Evolutionary conservation across 2,329 filamentous ascomycete genomes (phyloP).

Genomic region (Neoascochyta sp.): DNA sequence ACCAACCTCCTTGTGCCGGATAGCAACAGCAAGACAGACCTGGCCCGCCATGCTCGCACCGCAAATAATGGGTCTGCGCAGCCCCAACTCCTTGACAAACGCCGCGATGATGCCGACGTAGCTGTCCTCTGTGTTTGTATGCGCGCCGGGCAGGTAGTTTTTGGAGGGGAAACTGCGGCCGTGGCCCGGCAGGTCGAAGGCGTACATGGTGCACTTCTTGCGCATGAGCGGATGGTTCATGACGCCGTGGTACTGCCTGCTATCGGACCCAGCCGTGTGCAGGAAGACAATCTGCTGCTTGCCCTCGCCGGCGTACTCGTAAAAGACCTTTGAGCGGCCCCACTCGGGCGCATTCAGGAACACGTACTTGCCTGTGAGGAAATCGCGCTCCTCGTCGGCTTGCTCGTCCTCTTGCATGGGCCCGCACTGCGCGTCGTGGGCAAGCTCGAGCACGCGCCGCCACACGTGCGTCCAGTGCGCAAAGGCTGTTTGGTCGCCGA

Average conservation of each 20-base stretch:
- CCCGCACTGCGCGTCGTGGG: constrained; percentile 48
- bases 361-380: constrained; percentile 47
- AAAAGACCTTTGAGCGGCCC: constrained; percentile 50
- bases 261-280: constrained; percentile 48
- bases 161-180: constrained; percentile 48
- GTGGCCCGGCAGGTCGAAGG: constrained; percentile 51
- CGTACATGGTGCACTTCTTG: constrained; percentile 49
- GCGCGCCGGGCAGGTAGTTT: constrained; percentile 42
- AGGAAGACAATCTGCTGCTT: constrained; percentile 46
- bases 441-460: constrained; percentile 48
- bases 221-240: constrained; percentile 49
- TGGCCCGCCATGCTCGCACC: constrained; percentile 52
- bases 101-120: constrained; percentile 47
- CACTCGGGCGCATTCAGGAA: constrained; percentile 47
- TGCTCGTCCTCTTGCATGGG: constrained; percentile 43
- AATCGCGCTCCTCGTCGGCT: constrained; percentile 38
- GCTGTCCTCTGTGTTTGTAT: constrained; percentile 48
- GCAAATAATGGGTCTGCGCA: constrained; percentile 49
- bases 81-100: constrained; percentile 43
- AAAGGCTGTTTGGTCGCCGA: constrained; percentile 47
- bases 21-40: constrained; percentile 48
- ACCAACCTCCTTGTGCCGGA: constrained; percentile 46
- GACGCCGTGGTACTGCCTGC: constrained; percentile 51
- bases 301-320: constrained; percentile 47
- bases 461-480: constrained; percentile 47